Evolutionary conservation across 1,139 yeast species (phyloP), one percentile per base, ranked within the genome.

Genomic region (Sugiyamaella japonica): DNA sequence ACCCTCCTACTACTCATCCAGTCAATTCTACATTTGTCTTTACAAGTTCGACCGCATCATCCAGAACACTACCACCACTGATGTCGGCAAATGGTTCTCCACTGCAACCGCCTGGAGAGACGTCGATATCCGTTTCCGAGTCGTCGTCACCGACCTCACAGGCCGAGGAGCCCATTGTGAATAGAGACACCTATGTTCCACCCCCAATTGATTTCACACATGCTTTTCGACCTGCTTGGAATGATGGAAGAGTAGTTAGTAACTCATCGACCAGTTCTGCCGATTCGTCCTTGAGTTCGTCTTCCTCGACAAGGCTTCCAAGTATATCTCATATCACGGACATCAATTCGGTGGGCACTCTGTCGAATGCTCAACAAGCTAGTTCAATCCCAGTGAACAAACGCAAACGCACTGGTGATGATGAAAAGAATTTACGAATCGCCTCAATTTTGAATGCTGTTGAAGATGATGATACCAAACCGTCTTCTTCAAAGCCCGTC

Each of bases 181-280:
- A 46, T 45, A 39, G 50, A 54, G 56, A 54, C 32, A 54, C 56
- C 31, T 59, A 59, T 31, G 59, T 60, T n/a, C 69, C 69, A 2
- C 66, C 67, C 2, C 68, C 72, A 8, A 66, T 68, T 51, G 72
- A 68, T 45, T 68, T 68, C 52, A 68, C 72, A 1, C 66, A 66
- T 46, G 62, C 70, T 3, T 68, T 67, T 57, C 54, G 64, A 32
- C 55, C 59, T 8, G 40, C 34, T 17, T 32, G 48, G 48, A 44
- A 34, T 3, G 51, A 48, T 7, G 25, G 41, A 17, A 17, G 52
- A 36, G 34, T 45, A 4, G 42, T 36, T 28, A 45, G 49, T 17
- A 45, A 45, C 16, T 49, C 42, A 13, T 50, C 53, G 3, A 31
- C 50, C 4, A 37, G 7, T 23, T 44, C 45, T 9, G 36, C 40